Percentiles rank a stretch among this genome's conserved stretches.
Evolutionary conservation across 2,329 filamentous ascomycete genomes (phyloP).

Genomic region (Nemania diffusa): DNA sequence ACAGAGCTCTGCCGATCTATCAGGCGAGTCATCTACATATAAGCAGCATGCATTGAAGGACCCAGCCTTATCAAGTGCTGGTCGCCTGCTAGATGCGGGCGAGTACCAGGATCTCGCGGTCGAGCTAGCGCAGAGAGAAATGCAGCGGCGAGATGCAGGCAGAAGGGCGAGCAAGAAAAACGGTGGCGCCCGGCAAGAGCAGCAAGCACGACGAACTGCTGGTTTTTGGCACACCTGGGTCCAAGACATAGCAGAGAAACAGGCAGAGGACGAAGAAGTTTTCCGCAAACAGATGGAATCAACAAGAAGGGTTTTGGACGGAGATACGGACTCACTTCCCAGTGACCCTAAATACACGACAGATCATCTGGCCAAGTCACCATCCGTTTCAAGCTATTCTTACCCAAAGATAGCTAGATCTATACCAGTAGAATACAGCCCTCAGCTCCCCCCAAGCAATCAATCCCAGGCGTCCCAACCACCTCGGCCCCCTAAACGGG

Average conservation of each 20-base stretch:
- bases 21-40: conserved; percentile 52
- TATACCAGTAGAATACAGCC: conserved; percentile 58
- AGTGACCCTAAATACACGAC: conserved; percentile 37
- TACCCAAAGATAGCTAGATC: conserved; percentile 69
- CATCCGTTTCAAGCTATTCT: conserved; percentile 52
- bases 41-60: conserved; percentile 65
- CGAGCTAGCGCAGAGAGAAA: conserved; percentile 77
- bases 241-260: conserved; percentile 46
- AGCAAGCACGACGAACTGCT: conserved; percentile 62
- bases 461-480: conserved; percentile 47
- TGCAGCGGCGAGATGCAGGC: conserved; percentile 72
- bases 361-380: conserved; percentile 23
- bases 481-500: conserved; percentile 54
- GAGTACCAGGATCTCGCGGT: conserved; percentile 81
- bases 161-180: conserved; percentile 67
- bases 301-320: conserved; percentile 60
- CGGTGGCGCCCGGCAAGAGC: conserved; percentile 66
- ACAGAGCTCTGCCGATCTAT: conserved; percentile 25
- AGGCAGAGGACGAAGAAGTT: conserved; percentile 55
- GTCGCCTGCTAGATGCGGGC: conserved; percentile 72
- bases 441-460: conserved; percentile 36
- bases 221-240: conserved; percentile 59
- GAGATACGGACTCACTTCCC: conserved; percentile 39
- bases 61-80: conserved; percentile 64
- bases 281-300: conserved; percentile 64